Base-by-base conservation (phyloP, 352 stramenopile species). In the Globisporangium okanoganense region DNA sequence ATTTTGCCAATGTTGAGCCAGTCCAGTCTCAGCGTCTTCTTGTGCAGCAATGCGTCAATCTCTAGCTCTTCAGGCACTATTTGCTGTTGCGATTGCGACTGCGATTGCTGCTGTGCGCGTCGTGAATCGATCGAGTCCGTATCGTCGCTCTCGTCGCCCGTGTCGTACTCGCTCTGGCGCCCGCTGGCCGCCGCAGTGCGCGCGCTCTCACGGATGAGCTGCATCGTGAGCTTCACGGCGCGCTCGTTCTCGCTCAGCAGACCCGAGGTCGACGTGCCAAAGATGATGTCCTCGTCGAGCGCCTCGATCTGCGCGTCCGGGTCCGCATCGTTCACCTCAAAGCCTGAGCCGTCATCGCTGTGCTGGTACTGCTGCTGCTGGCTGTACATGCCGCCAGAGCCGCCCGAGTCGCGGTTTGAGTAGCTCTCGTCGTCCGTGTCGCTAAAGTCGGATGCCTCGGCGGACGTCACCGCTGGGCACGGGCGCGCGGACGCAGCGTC, bases 1-100 rank as follows among this genome's bases (percentile, higher is more conserved):
- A 93, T 88, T 51, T 73, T 70, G 31, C 75, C 70, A 27, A 93
- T 75, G 56, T 78, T 79, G 33, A 89, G 72, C 83, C 79, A 91
- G 71, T 93, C 83, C 5, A 93, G 45, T 4, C 83, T 74, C 41
- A 93, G 56, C 29, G 75, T 61, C 66, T 84, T 87, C 56, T 84
- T 82, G 20, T 61, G 45, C 33, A 92, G 61, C 48, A 93, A 61
- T 7, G 51, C 41, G 8, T 75, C 58, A n/a, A 86, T 76, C 57
- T 87, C 74, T 3, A 55, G 44, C 24, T 67, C 58, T 27, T 65
- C 56, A 6, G 31, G 31, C 14, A 24, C 36, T 3, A 43, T 40
- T n/a, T 40, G 40, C 54, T 31, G 29, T 20, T 61, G 41, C 18
- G 33, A 36, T 25, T 41, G n/a, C 29, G 6, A 33, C 29, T 41